Percentiles rank a stretch among this genome's conserved stretches.
Conservation (phyloP, 1,284 basidiomycete species). For the Pyrrhoderma noxium region DNA sequence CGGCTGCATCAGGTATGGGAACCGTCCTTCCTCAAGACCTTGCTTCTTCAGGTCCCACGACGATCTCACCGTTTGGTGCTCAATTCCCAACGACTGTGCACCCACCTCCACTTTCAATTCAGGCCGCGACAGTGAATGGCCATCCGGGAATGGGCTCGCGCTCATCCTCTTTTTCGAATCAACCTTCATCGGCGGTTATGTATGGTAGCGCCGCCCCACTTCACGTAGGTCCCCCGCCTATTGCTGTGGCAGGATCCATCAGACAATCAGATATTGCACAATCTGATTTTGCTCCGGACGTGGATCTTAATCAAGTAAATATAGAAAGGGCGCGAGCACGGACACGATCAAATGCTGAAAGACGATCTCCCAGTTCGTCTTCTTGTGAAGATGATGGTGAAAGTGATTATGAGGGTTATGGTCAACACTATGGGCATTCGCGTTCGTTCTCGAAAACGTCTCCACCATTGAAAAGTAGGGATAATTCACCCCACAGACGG, state of each 20-base stretch:
- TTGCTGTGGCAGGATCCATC: slow-evolving; percentile 3
- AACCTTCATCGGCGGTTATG: slow-evolving; percentile 3
- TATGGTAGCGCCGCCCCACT: slow-evolving; percentile 1
- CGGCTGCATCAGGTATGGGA: slow-evolving; percentile 6
- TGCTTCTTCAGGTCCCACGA: not conserved
- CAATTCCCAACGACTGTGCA: not conserved
- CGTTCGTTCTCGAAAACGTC: slow-evolving; percentile 23
- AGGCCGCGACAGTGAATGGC: not conserved
- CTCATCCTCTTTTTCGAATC: slow-evolving; percentile 15
- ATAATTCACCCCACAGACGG: slow-evolving; percentile 12
- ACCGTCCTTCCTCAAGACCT: slow-evolving; percentile 14
- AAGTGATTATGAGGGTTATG: slow-evolving; percentile 27
- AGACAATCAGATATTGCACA: not conserved
- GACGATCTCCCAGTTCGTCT: slow-evolving; percentile 22
- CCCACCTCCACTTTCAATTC: slow-evolving; percentile 6
- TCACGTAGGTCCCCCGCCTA: not conserved
- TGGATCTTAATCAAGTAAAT: too few species aligned
- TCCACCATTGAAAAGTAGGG: slow-evolving; percentile 18
- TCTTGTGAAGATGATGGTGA: slow-evolving; percentile 39
- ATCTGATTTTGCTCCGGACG: slow-evolving; percentile 12
- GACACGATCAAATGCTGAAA: slow-evolving; percentile 26
- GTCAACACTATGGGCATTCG: slow-evolving; percentile 21
- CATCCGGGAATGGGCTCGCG: slow-evolving; percentile 10
- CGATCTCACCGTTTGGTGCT: not conserved
- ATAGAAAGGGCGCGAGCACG: slow-evolving; percentile 26